A percentile compares a stretch with the other conserved stretches of the same genome.
Evolutionary conservation across 1,139 yeast species (phyloP).

Genomic region (Nakaseomyces kungkrabaensis): DNA sequence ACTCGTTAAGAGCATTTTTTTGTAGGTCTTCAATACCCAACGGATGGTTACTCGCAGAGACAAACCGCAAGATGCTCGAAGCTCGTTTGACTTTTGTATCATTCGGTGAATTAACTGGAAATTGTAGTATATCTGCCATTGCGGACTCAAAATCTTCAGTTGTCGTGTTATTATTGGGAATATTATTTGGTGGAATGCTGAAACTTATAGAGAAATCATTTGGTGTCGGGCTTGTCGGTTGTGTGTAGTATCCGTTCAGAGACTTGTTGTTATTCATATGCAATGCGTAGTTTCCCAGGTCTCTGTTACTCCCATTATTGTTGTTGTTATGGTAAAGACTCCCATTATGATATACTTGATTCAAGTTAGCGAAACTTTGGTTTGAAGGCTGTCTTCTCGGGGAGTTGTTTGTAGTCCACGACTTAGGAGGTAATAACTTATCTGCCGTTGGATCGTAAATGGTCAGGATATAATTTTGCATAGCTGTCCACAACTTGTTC

Average conservation of each 20-base stretch:
- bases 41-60: neutral
- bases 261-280: neutral
- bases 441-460: neutral
- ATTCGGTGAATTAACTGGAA: neutral
- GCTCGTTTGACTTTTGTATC: neutral
- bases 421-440: neutral
- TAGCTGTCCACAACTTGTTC: neutral
- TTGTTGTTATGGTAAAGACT: neutral
- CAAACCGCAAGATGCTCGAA: neutral
- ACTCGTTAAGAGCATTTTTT: constrained; percentile 7
- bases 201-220: neutral
- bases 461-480: neutral
- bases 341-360: neutral
- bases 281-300: neutral
- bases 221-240: constrained; percentile 4
- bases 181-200: neutral
- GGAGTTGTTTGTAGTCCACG: constrained; percentile 1
- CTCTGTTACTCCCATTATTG: neutral
- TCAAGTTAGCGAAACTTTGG: neutral
- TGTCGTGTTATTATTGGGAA: neutral
- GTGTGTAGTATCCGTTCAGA: constrained; percentile 3
- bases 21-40: neutral
- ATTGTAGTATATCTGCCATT: constrained; percentile 1
- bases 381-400: neutral
- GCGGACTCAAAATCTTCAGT: neutral